Evolutionary conservation across 2,329 filamentous ascomycete species (phyloP).

Genomic region (Fusarium duplospermum): DNA sequence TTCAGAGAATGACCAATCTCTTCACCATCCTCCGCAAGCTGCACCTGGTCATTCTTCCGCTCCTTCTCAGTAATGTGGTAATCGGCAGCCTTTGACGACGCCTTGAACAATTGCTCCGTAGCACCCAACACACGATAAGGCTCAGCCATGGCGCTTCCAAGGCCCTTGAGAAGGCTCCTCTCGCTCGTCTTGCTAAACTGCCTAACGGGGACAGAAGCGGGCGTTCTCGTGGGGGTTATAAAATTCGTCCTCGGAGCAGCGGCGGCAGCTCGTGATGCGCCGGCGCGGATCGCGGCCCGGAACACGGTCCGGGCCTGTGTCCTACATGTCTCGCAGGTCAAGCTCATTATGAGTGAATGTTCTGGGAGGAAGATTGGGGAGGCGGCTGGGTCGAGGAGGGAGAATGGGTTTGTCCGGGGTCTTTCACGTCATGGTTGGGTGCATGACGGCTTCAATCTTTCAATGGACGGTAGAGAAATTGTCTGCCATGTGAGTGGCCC

Average conservation of each 20-base stretch:
- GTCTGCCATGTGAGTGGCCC: conserved; percentile 39
- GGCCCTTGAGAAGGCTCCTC: conserved; percentile 49
- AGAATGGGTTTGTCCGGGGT: conserved; percentile 20
- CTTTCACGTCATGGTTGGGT: conserved; percentile 47
- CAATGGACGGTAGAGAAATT: conserved; percentile 36
- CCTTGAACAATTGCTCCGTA: conserved; percentile 82
- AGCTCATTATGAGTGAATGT: conserved; percentile 17
- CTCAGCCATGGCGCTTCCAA: conserved; percentile 51
- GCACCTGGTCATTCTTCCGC: conserved; percentile 73
- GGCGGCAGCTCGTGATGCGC: conserved; percentile 40
- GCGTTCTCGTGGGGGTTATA: conserved; percentile 23
- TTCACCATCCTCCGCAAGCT: conserved; percentile 80
- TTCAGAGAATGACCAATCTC: conserved; percentile 72
- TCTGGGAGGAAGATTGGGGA: background rate
- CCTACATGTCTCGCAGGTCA: conserved; percentile 64
- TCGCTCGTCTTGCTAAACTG: conserved; percentile 52
- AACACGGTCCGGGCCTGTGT: conserved; percentile 56
- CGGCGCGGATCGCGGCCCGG: conserved; percentile 48
- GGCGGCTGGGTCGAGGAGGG: conserved; percentile 15
- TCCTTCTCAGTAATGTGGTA: conserved; percentile 79
- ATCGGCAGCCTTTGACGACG: conserved; percentile 77
- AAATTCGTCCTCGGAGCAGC: conserved; percentile 39
- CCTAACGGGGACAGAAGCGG: conserved; percentile 39
- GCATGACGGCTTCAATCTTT: conserved; percentile 45
- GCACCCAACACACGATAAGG: conserved; percentile 82